Evolutionary conservation across 1,139 yeast species (phyloP).

Genomic region (Geotrichum australiense): DNA sequence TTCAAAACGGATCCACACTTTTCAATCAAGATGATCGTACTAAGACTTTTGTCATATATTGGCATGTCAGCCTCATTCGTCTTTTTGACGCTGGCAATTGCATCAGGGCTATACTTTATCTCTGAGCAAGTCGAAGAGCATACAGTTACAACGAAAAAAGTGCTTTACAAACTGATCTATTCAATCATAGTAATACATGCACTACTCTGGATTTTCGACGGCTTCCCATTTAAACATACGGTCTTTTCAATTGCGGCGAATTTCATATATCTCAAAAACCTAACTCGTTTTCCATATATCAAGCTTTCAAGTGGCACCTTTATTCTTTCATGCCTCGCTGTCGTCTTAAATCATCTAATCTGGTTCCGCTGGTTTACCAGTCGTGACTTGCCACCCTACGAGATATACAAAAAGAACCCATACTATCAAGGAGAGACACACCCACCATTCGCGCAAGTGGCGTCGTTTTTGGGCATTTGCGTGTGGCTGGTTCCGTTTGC

Average conservation of each 20-base stretch:
- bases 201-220: conserved; percentile 61
- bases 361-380: conserved; percentile 87
- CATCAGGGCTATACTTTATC: conserved; percentile 84
- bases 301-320: conserved; percentile 63
- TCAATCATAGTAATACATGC: conserved; percentile 48
- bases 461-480: conserved; percentile 88
- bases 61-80: conserved; percentile 74
- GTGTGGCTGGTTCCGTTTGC: conserved; percentile 95
- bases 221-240: conserved; percentile 65
- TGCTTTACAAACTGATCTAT: conserved; percentile 57
- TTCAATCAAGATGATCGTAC: conserved; percentile 16
- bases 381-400: conserved; percentile 47
- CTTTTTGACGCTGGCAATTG: conserved; percentile 59
- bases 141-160: conserved; percentile 71
- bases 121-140: conserved; percentile 94
- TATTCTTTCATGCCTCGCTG: conserved; percentile 62
- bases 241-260: conserved; percentile 63
- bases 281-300: conserved; percentile 78
- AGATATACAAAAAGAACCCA: conserved; percentile 30
- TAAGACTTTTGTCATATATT: conserved; percentile 47
- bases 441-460: conserved; percentile 80
- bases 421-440: conserved; percentile 46
- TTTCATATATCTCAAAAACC: conserved; percentile 64
- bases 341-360: conserved; percentile 70
- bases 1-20: no score